A percentile compares a stretch with the other conserved stretches of the same genome.
phyloP scores from a whole-genome alignment of 139 green algal genomes.

The Mesotaenium endlicherianum region DNA sequence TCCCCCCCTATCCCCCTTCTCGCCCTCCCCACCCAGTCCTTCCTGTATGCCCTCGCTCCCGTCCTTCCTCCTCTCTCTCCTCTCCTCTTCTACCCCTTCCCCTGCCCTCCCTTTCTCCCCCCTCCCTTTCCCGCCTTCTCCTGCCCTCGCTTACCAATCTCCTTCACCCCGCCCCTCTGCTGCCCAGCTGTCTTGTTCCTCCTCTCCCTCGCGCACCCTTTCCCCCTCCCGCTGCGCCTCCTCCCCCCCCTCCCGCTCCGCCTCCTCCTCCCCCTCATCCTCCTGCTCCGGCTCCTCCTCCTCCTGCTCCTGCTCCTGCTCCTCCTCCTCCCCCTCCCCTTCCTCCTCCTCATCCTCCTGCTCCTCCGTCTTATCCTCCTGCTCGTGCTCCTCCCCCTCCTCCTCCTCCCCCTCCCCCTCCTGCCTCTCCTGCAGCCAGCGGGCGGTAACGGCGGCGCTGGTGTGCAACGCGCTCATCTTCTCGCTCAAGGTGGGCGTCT shows the following conservation, averaged over 20 bases:
- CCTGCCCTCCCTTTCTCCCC: neutral
- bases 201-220: too few species aligned
- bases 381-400: too few species aligned
- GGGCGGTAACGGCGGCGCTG: neutral
- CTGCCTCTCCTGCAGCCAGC: neutral
- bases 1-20: neutral
- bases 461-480: constrained; percentile 66
- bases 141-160: neutral
- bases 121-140: neutral
- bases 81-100: neutral
- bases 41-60: neutral
- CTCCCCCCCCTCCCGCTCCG: too few species aligned
- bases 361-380: too few species aligned
- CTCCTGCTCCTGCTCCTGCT: too few species aligned
- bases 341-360: too few species aligned
- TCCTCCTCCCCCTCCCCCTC: too few species aligned
- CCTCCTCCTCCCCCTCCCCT: too few species aligned
- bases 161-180: neutral
- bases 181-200: neutral
- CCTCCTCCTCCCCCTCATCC: too few species aligned
- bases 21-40: neutral
- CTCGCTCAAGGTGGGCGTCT: constrained; percentile 62
- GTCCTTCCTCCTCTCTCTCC: neutral
- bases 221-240: too few species aligned
- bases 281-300: too few species aligned